Evolutionary conservation across 305 asterid genomes (phyloP).

Genomic region (Lippia alba): DNA sequence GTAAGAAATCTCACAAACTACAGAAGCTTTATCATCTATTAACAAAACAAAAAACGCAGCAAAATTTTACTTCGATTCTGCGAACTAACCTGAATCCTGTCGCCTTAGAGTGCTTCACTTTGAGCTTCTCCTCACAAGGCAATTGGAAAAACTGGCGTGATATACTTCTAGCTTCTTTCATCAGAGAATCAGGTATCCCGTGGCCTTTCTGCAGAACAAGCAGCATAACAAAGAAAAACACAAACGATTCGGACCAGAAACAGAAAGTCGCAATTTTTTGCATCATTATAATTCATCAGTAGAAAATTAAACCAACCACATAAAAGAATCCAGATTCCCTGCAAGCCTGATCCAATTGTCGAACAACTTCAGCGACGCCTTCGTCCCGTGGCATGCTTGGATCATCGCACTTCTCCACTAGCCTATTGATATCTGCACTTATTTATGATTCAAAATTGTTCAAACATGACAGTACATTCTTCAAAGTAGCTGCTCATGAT

Average conservation of each 20-base stretch:
- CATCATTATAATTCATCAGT: background rate
- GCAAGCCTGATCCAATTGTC: constrained; percentile 75
- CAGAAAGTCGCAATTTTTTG: background rate
- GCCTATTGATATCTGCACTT: constrained; percentile 61
- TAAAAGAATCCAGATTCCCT: constrained; percentile 82
- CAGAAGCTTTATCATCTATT: background rate
- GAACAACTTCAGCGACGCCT: constrained; percentile 68
- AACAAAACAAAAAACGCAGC: background rate
- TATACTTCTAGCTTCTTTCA: constrained; percentile 62
- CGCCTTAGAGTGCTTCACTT: constrained; percentile 69
- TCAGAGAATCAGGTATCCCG: constrained; percentile 67
- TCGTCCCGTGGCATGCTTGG: constrained; percentile 60
- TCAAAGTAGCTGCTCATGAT: background rate
- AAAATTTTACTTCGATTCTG: background rate
- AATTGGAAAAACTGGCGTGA: constrained; percentile 63
- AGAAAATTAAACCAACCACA: constrained; percentile 49
- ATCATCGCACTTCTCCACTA: constrained; percentile 77
- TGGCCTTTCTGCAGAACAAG: constrained; percentile 72
- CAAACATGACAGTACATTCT: background rate
- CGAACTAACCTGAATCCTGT: constrained; percentile 80
- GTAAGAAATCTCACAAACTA: constrained; percentile 4
- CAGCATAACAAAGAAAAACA: background rate
- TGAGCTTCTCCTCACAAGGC: constrained; percentile 81
- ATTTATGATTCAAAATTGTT: background rate
- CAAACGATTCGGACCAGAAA: background rate